Evolutionary conservation across 108 stramenopile genomes (phyloP).

Genomic region (Nannochloropsis gaditana): DNA sequence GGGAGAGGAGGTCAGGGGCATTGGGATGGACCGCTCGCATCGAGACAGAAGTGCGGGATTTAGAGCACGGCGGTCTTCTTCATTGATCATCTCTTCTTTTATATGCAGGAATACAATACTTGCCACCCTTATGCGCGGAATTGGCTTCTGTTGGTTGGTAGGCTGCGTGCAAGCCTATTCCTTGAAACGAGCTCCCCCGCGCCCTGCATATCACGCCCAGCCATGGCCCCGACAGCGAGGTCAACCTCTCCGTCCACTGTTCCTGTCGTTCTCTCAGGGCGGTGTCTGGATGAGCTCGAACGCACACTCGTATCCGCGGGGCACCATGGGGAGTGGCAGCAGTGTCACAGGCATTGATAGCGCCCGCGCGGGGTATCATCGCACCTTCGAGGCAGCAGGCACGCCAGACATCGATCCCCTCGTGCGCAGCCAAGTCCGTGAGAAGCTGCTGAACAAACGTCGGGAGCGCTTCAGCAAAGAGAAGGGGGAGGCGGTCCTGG

Average conservation of each 20-base stretch:
- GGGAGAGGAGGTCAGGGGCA: too few relatives aligned
- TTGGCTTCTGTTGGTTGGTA: neutral
- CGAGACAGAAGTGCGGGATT: too few relatives aligned
- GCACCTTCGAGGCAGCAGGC: neutral
- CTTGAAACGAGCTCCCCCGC: neutral
- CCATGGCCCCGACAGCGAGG: neutral
- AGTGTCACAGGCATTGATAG: neutral
- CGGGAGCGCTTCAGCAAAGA: neutral
- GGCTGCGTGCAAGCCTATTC: neutral
- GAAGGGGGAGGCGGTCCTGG: neutral
- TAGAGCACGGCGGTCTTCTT: too few relatives aligned
- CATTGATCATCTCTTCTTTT: too few relatives aligned
- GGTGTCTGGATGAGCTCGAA: too few relatives aligned
- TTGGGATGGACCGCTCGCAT: too few relatives aligned
- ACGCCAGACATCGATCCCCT: neutral
- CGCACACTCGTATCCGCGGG: too few relatives aligned
- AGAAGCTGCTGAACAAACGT: slow-evolving; percentile 5
- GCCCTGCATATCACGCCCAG: neutral
- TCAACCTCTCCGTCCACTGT: too few relatives aligned
- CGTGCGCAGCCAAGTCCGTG: neutral
- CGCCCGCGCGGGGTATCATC: neutral
- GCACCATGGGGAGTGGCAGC: neutral
- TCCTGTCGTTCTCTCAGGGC: too few relatives aligned
- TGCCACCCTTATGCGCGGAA: neutral
- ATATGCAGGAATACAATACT: too few relatives aligned